A percentile compares a stretch with the other conserved stretches of the same genome.
Evolutionary conservation across 2,329 filamentous ascomycete species (phyloP).

Genomic region (Gaeumannomyces sp.): DNA sequence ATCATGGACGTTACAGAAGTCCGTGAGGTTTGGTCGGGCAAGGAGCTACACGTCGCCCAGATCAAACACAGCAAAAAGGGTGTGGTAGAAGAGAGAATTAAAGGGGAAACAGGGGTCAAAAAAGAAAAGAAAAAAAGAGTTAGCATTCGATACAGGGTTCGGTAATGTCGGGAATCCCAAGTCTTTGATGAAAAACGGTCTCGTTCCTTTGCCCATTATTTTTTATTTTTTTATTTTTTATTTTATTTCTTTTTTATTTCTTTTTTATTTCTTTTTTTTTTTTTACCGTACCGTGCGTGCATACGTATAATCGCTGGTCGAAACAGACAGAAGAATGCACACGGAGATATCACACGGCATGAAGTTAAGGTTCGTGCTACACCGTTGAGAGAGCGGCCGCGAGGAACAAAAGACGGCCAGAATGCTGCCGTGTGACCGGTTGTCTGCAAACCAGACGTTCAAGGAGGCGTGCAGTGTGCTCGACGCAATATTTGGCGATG

Average conservation of each 20-base stretch:
- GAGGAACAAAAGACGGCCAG: background rate
- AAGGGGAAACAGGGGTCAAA: background rate
- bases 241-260: background rate
- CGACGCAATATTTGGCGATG: background rate
- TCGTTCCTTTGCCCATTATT: background rate
- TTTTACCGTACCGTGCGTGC: background rate
- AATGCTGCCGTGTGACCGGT: background rate
- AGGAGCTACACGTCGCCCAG: background rate
- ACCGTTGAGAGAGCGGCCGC: background rate
- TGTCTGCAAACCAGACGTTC: background rate
- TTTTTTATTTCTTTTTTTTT: background rate
- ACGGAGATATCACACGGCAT: background rate
- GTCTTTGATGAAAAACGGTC: background rate
- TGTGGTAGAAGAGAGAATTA: background rate
- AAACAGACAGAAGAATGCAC: background rate
- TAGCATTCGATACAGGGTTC: background rate
- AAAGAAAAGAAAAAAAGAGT: background rate
- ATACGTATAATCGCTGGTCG: background rate
- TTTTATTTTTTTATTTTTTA: background rate
- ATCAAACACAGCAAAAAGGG: background rate
- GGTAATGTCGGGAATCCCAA: background rate
- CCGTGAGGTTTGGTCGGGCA: background rate
- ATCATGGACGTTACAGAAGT: background rate
- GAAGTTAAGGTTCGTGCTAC: background rate
- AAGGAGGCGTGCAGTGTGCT: background rate